phyloP scores from a whole-genome alignment of 768 basidiomycete species.

The Fomitopsis serialis region DNA sequence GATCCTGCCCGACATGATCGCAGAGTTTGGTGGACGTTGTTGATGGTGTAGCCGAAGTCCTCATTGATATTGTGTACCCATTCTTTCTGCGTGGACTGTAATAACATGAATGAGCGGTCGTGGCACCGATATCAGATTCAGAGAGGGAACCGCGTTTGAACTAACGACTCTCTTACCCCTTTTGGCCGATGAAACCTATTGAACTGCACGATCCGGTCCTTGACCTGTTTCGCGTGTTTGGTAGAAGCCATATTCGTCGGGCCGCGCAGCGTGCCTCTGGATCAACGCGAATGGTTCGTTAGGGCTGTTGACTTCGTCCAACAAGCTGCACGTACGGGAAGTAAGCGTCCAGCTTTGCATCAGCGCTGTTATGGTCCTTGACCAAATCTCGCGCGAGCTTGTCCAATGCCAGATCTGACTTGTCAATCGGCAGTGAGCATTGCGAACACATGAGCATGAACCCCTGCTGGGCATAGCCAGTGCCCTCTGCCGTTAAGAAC shows the following conservation, averaged over 20 bases:
- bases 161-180: background rate
- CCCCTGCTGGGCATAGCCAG: slow-evolving; percentile 42
- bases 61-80: background rate
- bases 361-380: slow-evolving; percentile 7
- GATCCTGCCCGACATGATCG: background rate
- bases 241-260: slow-evolving; percentile 22
- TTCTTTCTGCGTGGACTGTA: background rate
- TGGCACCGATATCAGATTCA: no score
- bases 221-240: slow-evolving; percentile 16
- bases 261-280: slow-evolving; percentile 31
- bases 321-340: background rate
- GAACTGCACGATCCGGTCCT: background rate
- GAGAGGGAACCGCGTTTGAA: no score
- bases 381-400: slow-evolving; percentile 39
- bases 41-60: background rate
- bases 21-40: background rate
- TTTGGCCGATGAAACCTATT: background rate
- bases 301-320: background rate
- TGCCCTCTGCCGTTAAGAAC: slow-evolving; percentile 32
- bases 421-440: slow-evolving; percentile 37
- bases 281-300: background rate
- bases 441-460: slow-evolving; percentile 32
- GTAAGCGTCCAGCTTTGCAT: background rate
- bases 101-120: background rate
- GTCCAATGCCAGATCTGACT: slow-evolving; percentile 34